Percentiles rank a stretch among this genome's conserved stretches.
Conservation (phyloP, 768 basidiomycete genomes). For the Brasilioporus rufonigricans region DNA sequence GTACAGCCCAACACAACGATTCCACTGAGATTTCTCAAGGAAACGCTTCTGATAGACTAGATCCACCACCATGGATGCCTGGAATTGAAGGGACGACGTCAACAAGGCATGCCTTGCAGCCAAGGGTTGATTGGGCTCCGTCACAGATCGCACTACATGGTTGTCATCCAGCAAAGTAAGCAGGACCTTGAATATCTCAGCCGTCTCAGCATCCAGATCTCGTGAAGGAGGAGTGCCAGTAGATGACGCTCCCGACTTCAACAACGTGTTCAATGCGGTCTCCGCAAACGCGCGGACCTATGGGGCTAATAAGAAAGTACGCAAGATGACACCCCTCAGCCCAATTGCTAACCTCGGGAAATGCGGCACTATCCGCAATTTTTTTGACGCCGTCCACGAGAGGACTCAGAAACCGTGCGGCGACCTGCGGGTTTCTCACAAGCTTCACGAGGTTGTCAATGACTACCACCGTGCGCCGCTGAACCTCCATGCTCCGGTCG, state of each 20-base stretch:
- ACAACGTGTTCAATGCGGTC: constrained; percentile 74
- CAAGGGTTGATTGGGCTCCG: constrained; percentile 49
- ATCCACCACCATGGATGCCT: constrained; percentile 73
- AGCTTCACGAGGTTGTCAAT: constrained; percentile 97
- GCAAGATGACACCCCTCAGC: constrained; percentile 3
- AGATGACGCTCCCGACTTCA: constrained; percentile 81
- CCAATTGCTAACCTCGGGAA: constrained; percentile 72
- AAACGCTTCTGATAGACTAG: constrained; percentile 63
- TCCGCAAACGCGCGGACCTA: constrained; percentile 91
- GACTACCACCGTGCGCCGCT: constrained; percentile 91
- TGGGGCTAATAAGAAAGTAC: constrained; percentile 10
- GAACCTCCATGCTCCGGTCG: constrained; percentile 94
- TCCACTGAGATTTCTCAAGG: constrained; percentile 55
- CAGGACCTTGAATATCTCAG: constrained; percentile 53
- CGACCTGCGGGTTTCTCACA: constrained; percentile 86
- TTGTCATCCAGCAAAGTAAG: constrained; percentile 57
- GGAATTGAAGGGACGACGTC: constrained; percentile 62
- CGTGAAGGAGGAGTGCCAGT: constrained; percentile 68
- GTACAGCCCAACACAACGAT: constrained; percentile 69
- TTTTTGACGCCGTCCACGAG: constrained; percentile 90
- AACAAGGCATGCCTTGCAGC: constrained; percentile 57
- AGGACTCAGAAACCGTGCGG: constrained; percentile 82
- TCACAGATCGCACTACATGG: constrained; percentile 38
- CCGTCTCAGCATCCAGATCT: constrained; percentile 63
- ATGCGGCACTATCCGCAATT: constrained; percentile 87